These are phyloP conservation scores for Orbilia quercus DNA, from an alignment of 2,329 filamentous ascomycete genomes.

Conservation along the genomic window DNA sequence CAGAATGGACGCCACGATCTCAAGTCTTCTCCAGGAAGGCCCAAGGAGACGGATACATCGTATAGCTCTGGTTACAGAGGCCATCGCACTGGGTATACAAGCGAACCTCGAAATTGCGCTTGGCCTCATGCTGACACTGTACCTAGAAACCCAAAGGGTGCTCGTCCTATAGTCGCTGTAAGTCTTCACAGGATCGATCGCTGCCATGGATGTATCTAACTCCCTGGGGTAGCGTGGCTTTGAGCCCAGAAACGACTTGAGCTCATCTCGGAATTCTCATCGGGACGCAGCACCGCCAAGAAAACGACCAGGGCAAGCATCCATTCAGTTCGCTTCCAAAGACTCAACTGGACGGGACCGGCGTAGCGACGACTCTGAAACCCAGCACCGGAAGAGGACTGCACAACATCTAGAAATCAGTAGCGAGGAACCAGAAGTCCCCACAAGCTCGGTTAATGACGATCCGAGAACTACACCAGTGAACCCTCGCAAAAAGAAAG, in stretches of 20 bases:
- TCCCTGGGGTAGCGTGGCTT: constrained; percentile 3
- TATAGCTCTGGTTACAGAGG: constrained; percentile 3
- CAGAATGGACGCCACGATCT: constrained; percentile 9
- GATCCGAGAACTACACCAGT: not conserved
- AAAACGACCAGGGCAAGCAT: not conserved
- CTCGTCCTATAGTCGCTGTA: constrained; percentile 21
- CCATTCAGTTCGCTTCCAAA: constrained; percentile 8
- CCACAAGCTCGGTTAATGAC: not conserved
- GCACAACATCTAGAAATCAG: not conserved
- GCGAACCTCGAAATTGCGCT: not conserved
- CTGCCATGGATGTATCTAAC: not conserved
- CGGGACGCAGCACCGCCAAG: not conserved
- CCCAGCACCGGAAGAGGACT: not conserved
- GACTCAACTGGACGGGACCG: not conserved
- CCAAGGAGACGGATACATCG: not conserved
- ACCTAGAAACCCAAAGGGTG: constrained; percentile 29
- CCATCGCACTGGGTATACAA: constrained; percentile 34
- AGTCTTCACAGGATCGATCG: not conserved
- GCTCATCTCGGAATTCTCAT: not conserved
- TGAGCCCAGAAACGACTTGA: constrained; percentile 26
- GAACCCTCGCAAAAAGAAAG: not conserved
- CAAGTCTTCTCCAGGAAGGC: constrained; percentile 20
- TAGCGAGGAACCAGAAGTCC: not conserved
- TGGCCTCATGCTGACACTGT: not conserved
- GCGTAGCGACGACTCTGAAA: not conserved